phyloP scores from a whole-genome alignment of 768 basidiomycete genomes.

The Atractiella rhizophila region DNA sequence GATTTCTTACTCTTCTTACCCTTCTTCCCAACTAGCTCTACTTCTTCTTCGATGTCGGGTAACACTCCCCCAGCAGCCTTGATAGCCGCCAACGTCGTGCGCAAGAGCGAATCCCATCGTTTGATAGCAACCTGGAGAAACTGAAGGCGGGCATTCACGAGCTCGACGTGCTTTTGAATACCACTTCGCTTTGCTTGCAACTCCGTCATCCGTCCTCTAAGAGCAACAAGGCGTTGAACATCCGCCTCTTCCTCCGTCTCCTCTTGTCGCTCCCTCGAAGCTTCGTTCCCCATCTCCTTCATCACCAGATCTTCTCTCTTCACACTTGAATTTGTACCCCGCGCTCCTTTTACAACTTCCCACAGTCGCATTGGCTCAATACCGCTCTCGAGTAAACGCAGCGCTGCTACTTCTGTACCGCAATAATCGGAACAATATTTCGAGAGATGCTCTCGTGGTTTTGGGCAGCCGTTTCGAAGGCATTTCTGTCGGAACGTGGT shows the following conservation, averaged over 20 bases:
- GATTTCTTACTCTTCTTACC: conserved; percentile 35
- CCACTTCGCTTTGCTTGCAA: no score
- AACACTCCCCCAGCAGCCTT: conserved; percentile 28
- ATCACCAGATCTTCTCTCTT: no score
- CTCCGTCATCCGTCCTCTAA: no score
- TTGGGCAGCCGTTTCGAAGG: conserved; percentile 35
- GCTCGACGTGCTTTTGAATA: background rate
- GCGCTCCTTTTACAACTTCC: conserved; percentile 44
- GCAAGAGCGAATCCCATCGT: conserved; percentile 13
- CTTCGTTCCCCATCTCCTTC: no score
- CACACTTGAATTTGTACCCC: no score
- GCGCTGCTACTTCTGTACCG: conserved; percentile 29
- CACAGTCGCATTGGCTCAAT: conserved; percentile 28
- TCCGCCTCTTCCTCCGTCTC: no score
- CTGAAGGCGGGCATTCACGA: conserved; percentile 3
- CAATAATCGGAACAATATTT: conserved; percentile 84
- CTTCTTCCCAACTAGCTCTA: conserved; percentile 32
- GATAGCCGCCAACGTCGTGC: conserved; percentile 4
- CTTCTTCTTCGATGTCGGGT: conserved; percentile 22
- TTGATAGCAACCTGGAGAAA: conserved; percentile 9
- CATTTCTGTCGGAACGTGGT: conserved; percentile 22
- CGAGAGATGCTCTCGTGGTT: conserved; percentile 53
- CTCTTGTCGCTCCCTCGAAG: background rate
- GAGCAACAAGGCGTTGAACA: no score
- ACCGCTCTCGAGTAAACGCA: conserved; percentile 39